phyloP scores from a whole-genome alignment of 768 basidiomycete species.

The Suillus paluster region DNA sequence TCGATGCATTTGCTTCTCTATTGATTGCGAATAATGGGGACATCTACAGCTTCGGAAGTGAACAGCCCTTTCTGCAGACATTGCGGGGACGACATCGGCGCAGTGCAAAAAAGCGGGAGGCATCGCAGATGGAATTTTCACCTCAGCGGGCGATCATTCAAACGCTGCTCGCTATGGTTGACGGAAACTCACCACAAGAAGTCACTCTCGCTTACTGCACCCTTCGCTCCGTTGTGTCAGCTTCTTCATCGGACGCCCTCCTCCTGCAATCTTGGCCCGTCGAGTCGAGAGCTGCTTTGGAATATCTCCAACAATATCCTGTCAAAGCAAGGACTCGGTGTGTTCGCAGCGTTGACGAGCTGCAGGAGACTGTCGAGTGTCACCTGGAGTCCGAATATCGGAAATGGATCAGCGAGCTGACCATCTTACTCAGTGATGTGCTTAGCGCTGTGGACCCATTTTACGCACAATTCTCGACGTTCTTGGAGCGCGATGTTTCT shows the following conservation, averaged over 20 bases:
- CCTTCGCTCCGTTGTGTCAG: slow-evolving; percentile 60
- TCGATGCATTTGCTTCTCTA: slow-evolving; percentile 72
- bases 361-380: slow-evolving; percentile 33
- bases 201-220: slow-evolving; percentile 67
- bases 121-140: slow-evolving; percentile 24
- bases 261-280: slow-evolving; percentile 37
- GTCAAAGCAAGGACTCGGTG: slow-evolving; percentile 38
- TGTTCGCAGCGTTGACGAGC: slow-evolving; percentile 42
- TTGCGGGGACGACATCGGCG: slow-evolving; percentile 43
- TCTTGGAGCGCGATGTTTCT: slow-evolving; percentile 55
- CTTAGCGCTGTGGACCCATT: slow-evolving; percentile 61
- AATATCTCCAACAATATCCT: slow-evolving; percentile 52
- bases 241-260: slow-evolving; percentile 33
- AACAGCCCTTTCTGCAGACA: slow-evolving; percentile 48
- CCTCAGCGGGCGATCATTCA: slow-evolving; percentile 57
- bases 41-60: slow-evolving; percentile 63
- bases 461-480: slow-evolving; percentile 67
- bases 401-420: slow-evolving; percentile 64
- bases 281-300: slow-evolving; percentile 50
- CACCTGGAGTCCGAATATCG: slow-evolving; percentile 54
- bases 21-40: slow-evolving; percentile 61
- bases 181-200: slow-evolving; percentile 49
- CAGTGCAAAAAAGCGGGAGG: slow-evolving; percentile 17
- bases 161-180: slow-evolving; percentile 61
- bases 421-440: slow-evolving; percentile 60